Evolutionary conservation across 768 basidiomycete genomes (phyloP).

Genomic region (Pulveroboletus sp.): DNA sequence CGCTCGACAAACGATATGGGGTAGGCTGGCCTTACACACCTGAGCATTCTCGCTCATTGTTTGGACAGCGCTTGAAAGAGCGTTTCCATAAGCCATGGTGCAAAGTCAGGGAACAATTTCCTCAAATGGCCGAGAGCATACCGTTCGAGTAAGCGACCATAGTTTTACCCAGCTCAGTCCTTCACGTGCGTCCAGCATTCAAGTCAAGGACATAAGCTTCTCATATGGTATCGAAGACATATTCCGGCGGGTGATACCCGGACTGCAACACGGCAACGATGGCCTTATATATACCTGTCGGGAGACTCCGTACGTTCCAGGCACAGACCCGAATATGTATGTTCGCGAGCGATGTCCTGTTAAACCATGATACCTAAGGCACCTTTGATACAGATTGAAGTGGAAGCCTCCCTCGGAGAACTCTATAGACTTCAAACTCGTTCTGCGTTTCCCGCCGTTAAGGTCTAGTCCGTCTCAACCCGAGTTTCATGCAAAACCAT

Average conservation of each 20-base stretch:
- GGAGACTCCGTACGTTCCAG: conserved; percentile 70
- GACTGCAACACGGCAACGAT: conserved; percentile 86
- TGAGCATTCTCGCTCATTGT: conserved; percentile 2
- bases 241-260: conserved; percentile 77
- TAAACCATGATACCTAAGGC: neutral
- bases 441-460: conserved; percentile 84
- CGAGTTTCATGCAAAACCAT: conserved; percentile 80
- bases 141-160: conserved; percentile 74
- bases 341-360: conserved; percentile 54
- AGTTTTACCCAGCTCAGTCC: conserved; percentile 1
- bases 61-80: conserved; percentile 48
- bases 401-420: conserved; percentile 99
- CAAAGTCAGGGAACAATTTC: conserved; percentile 63
- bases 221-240: conserved; percentile 89
- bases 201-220: conserved; percentile 80
- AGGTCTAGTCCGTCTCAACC: conserved; percentile 50
- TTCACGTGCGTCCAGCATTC: conserved; percentile 50
- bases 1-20: conserved; percentile 85
- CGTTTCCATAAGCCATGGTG: conserved; percentile 83
- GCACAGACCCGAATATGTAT: conserved; percentile 88
- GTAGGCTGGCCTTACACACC: conserved; percentile 42
- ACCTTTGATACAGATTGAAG: conserved; percentile 61
- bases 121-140: conserved; percentile 53
- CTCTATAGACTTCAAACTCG: conserved; percentile 94
- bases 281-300: conserved; percentile 96